A percentile compares a stretch with the other conserved stretches of the same genome.
Evolutionary conservation across 305 asterid species (phyloP).

Genomic region (Plantago coronopus): DNA sequence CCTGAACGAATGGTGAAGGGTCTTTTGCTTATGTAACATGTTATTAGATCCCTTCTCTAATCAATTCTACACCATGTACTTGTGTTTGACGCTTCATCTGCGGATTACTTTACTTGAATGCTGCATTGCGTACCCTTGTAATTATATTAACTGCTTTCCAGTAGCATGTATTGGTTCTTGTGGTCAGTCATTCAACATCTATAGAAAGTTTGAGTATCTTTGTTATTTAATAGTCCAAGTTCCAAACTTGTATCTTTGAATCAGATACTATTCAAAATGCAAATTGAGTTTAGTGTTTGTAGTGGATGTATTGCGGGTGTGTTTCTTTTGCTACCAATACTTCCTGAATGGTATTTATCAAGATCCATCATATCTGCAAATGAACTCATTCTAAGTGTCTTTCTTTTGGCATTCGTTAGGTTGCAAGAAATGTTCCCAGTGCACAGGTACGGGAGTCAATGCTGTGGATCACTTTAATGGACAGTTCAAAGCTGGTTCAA

Average conservation of each 20-base stretch:
- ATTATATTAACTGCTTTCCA: too few relatives aligned
- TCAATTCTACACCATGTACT: too few relatives aligned
- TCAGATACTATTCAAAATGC: not conserved
- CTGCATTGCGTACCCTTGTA: too few relatives aligned
- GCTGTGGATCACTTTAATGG: slow-evolving; percentile 80
- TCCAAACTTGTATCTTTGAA: not conserved
- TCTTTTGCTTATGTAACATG: too few relatives aligned
- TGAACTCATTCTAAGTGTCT: slow-evolving; percentile 1
- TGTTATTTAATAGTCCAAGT: too few relatives aligned
- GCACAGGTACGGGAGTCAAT: slow-evolving; percentile 69
- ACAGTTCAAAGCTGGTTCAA: slow-evolving; percentile 83
- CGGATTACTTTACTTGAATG: too few relatives aligned
- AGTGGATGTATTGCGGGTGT: not conserved
- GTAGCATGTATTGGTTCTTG: too few relatives aligned
- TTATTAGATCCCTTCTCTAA: too few relatives aligned
- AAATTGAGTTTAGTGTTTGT: not conserved
- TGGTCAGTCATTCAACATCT: too few relatives aligned
- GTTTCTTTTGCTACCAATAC: not conserved
- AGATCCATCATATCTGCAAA: not conserved
- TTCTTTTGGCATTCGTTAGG: slow-evolving; percentile 26
- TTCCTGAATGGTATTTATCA: not conserved
- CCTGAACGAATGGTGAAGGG: too few relatives aligned
- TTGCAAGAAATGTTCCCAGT: slow-evolving; percentile 50
- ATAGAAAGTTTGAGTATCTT: too few relatives aligned
- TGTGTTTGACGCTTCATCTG: too few relatives aligned